A percentile compares a stretch with the other conserved stretches of the same genome.
phyloP scores from a whole-genome alignment of 306 rosid genomes.

The Glycyrrhiza uralensis region DNA sequence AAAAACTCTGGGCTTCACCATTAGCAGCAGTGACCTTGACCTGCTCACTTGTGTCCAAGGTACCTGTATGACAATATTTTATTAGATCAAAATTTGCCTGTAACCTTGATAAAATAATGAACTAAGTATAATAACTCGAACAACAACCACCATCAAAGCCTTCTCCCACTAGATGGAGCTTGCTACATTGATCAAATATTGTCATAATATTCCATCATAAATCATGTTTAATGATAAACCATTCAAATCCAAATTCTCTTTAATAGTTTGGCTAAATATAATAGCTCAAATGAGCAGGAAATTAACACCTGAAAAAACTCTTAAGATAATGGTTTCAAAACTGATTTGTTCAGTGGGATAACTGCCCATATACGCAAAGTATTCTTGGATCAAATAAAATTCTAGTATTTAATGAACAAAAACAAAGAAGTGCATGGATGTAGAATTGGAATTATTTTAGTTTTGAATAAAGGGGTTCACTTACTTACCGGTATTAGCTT shows the following conservation, averaged over 20 bases:
- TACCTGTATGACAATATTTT: conserved; percentile 54
- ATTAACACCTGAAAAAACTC: background rate
- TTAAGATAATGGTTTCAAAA: background rate
- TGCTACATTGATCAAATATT: background rate
- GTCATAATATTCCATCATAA: background rate
- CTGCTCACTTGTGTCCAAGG: conserved; percentile 97
- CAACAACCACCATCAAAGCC: background rate
- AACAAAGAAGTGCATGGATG: background rate
- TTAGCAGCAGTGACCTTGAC: conserved; percentile 72
- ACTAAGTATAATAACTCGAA: background rate
- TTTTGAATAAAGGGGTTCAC: background rate
- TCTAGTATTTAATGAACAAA: background rate
- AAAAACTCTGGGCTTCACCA: conserved; percentile 79
- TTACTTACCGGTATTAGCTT: background rate
- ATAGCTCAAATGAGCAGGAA: background rate
- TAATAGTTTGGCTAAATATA: background rate
- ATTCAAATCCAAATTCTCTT: background rate
- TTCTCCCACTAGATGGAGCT: background rate
- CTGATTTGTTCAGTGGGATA: background rate
- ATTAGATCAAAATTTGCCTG: conserved; percentile 23
- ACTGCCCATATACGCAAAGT: background rate
- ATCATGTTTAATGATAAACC: background rate
- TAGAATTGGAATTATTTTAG: background rate
- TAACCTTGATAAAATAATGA: background rate
- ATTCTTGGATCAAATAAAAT: background rate